phyloP scores from a whole-genome alignment of 768 basidiomycete species.

The Boletus vermiculosoides region DNA sequence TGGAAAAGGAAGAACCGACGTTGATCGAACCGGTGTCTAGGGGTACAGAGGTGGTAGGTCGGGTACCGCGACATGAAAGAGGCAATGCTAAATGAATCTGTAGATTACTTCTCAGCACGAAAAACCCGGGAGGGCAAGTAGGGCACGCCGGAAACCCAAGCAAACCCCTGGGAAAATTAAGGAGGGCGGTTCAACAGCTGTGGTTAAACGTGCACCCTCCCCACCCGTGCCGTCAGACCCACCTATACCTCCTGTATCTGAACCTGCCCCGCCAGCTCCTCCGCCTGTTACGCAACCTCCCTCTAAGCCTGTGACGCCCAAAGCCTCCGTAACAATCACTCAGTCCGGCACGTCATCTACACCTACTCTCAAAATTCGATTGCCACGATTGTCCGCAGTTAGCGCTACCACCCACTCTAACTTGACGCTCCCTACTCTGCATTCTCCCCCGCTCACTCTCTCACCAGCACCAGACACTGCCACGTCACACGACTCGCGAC shows the following conservation, averaged over 20 bases:
- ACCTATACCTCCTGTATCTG: constrained; percentile 18
- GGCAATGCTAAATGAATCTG: background rate
- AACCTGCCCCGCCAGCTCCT: constrained; percentile 7
- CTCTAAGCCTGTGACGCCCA: constrained; percentile 31
- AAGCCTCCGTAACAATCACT: constrained; percentile 35
- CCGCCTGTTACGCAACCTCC: constrained; percentile 11
- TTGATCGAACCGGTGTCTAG: constrained; percentile 5
- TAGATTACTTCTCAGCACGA: constrained; percentile 13
- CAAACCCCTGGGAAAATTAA: constrained; percentile 18
- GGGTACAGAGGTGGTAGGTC: constrained; percentile 19
- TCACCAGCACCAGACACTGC: constrained; percentile 25
- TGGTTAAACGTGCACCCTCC: constrained; percentile 15
- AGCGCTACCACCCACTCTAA: constrained; percentile 26
- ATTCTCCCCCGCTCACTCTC: constrained; percentile 20
- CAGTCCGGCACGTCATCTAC: constrained; percentile 33
- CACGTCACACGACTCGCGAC: constrained; percentile 25
- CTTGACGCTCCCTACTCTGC: constrained; percentile 15
- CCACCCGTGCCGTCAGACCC: constrained; percentile 7
- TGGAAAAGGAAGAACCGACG: constrained; percentile 26
- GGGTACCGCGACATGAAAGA: background rate
- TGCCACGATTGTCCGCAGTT: constrained; percentile 33
- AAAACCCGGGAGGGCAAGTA: constrained; percentile 17
- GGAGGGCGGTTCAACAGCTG: constrained; percentile 7
- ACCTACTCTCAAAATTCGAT: constrained; percentile 35
- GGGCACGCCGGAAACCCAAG: constrained; percentile 27